Conservation (phyloP, 345 rosid species). For the Litchi chinensis region DNA sequence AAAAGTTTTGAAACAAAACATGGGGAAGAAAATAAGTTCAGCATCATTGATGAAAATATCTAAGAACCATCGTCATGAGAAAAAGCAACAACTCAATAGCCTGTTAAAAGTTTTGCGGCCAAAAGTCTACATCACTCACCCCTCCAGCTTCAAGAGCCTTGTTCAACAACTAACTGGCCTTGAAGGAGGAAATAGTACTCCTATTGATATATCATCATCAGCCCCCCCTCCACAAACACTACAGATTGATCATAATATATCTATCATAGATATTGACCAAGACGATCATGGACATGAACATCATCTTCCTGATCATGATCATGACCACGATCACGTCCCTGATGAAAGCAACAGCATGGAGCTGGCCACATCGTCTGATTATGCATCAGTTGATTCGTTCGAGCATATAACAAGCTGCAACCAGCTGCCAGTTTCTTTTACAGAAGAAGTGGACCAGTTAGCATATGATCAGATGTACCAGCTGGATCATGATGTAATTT, state of each 20-base stretch:
- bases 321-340: no score
- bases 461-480: not conserved
- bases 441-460: not conserved
- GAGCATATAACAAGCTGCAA: not conserved
- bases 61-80: conserved; percentile 14
- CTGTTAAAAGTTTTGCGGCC: conserved; percentile 39
- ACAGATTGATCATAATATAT: not conserved
- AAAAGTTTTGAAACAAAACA: not conserved
- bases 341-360: conserved; percentile 4
- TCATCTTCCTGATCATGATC: not conserved
- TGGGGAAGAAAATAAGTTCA: conserved; percentile 41
- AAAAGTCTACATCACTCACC: conserved; percentile 53
- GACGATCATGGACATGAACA: not conserved
- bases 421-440: not conserved
- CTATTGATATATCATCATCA: not conserved
- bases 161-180: conserved; percentile 55
- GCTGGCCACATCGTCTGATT: not conserved
- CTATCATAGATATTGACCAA: not conserved
- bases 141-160: conserved; percentile 46
- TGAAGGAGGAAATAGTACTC: not conserved
- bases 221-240: not conserved
- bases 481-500: not conserved
- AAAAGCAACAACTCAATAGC: conserved; percentile 13
- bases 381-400: conserved; percentile 4
- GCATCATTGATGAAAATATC: conserved; percentile 26